A percentile compares a stretch with the other conserved stretches of the same genome.
phyloP scores from a whole-genome alignment of 352 stramenopile species.

The Pythium aquatile region DNA sequence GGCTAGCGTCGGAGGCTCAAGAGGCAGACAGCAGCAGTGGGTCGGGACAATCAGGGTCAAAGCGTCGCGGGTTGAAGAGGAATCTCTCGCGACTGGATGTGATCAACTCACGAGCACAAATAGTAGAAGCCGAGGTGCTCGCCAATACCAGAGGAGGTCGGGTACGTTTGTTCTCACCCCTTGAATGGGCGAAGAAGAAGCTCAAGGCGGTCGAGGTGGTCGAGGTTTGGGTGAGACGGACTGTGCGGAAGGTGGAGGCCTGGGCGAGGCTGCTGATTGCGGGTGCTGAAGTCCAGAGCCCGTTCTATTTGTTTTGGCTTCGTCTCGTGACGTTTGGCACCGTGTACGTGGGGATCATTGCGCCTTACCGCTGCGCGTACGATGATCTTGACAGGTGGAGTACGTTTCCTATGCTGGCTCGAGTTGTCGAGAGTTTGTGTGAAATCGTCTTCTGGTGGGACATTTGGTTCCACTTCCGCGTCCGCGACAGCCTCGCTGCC shows the following conservation, averaged over 20 bases:
- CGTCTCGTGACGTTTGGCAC: conserved; percentile 42
- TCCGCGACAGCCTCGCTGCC: conserved; percentile 41
- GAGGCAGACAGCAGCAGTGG: background rate
- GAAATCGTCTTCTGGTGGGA: conserved; percentile 52
- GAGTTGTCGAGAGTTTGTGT: conserved; percentile 37
- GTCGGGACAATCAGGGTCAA: background rate
- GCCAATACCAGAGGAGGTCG: conserved; percentile 28
- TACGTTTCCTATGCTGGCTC: conserved; percentile 33
- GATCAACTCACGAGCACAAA: conserved; percentile 45
- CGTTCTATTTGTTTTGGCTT: conserved; percentile 57
- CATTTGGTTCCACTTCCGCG: conserved; percentile 63
- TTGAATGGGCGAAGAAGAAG: conserved; percentile 12
- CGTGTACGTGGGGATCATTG: conserved; percentile 46
- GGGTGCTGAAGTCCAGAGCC: conserved; percentile 55
- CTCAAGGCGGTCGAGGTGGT: background rate
- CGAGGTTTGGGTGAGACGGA: background rate
- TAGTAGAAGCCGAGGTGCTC: conserved; percentile 52
- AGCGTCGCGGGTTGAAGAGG: conserved; percentile 21
- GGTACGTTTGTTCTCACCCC: conserved; percentile 9
- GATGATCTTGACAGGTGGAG: conserved; percentile 49
- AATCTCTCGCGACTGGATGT: conserved; percentile 41
- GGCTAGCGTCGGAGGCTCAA: conserved; percentile 41
- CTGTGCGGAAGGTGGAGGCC: background rate
- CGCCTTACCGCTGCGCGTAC: conserved; percentile 56
- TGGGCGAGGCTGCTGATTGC: conserved; percentile 23